Percentiles rank a stretch among this genome's conserved stretches.
Conservation (phyloP, 257 asterid species). For the Dorcoceras hygrometricum region DNA sequence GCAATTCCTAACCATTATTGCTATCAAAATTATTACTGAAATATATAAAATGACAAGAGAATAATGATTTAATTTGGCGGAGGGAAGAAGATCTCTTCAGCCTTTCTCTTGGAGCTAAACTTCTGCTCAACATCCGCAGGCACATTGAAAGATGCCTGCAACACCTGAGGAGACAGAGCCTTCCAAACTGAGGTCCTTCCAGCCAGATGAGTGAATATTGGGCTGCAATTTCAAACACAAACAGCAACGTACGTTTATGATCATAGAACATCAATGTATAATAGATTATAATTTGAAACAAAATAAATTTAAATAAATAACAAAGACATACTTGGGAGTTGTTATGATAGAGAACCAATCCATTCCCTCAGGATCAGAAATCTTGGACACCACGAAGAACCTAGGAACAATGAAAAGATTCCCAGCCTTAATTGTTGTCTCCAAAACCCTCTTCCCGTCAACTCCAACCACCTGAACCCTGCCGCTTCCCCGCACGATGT, state of each 20-base stretch:
- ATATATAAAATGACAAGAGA: no score
- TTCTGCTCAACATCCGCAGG: constrained; percentile 48
- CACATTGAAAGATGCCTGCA: constrained; percentile 61
- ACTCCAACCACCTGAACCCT: constrained; percentile 65
- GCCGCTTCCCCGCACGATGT: constrained; percentile 67
- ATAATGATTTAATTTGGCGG: constrained; percentile 37
- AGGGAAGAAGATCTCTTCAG: constrained; percentile 69
- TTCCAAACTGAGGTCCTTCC: constrained; percentile 66
- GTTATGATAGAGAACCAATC: constrained; percentile 85
- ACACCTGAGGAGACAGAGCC: constrained; percentile 57
- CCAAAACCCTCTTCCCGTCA: constrained; percentile 62
- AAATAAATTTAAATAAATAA: no score
- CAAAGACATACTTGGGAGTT: constrained; percentile 52
- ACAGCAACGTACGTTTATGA: no score
- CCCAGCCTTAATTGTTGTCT: constrained; percentile 58
- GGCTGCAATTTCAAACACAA: constrained; percentile 30
- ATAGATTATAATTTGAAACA: no score
- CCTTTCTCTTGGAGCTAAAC: constrained; percentile 51
- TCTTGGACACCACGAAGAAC: constrained; percentile 70
- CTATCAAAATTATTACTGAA: no score
- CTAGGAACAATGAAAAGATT: constrained; percentile 69
- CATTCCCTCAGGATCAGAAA: constrained; percentile 61
- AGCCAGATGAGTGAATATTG: constrained; percentile 58
- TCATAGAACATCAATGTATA: no score
- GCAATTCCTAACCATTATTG: neutral